Percentiles rank a stretch among this genome's conserved stretches.
Evolutionary conservation across 306 rosid species (phyloP).

Genomic region (Trifolium dubium): DNA sequence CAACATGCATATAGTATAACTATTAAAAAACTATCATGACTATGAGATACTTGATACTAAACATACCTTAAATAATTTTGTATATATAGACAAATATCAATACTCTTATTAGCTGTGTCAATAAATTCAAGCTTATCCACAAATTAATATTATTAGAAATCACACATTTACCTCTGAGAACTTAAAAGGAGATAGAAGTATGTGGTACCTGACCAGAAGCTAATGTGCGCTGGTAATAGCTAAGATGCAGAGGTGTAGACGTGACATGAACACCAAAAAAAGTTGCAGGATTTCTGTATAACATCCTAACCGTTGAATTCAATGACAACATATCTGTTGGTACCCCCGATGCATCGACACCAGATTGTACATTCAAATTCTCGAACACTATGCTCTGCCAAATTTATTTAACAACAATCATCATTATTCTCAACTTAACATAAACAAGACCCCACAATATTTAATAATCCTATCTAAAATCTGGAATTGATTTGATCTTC

Average conservation of each 20-base stretch:
- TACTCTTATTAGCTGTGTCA: no score
- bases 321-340: slow-evolving; percentile 81
- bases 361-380: slow-evolving; percentile 79
- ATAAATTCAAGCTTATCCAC: no score
- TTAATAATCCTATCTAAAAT: not conserved
- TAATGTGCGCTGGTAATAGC: slow-evolving; percentile 64
- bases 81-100: no score
- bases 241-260: slow-evolving; percentile 68
- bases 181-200: not conserved
- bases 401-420: not conserved
- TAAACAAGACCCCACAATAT: slow-evolving; percentile 3
- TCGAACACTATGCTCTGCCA: slow-evolving; percentile 68
- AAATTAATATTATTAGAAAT: no score
- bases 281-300: slow-evolving; percentile 72
- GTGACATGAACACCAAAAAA: slow-evolving; percentile 93
- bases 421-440: not conserved
- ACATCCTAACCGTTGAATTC: slow-evolving; percentile 83
- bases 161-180: no score
- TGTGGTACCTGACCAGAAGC: slow-evolving; percentile 81
- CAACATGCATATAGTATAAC: no score
- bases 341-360: slow-evolving; percentile 74
- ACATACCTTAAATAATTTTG: no score
- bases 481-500: not conserved
- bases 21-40: no score
- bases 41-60: no score